These are phyloP conservation scores for Chaetomium sp. DNA, from an alignment of 2,329 filamentous ascomycete genomes.

Conservation along the genomic window DNA sequence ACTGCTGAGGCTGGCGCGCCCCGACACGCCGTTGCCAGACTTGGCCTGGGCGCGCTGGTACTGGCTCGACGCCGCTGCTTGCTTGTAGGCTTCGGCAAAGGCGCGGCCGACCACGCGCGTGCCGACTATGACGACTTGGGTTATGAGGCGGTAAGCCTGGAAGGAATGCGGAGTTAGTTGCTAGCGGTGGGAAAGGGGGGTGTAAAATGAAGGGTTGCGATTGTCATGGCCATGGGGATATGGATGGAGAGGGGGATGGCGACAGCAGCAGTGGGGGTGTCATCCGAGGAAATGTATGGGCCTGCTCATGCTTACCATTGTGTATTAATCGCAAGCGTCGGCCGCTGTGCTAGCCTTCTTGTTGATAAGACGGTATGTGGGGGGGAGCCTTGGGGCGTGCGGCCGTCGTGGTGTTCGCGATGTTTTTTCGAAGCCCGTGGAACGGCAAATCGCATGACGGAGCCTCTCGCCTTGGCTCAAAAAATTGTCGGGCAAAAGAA, in stretches of 20 bases:
- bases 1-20: slow-evolving; percentile 53
- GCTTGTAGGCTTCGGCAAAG: slow-evolving; percentile 91
- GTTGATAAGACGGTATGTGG: slow-evolving; percentile 4
- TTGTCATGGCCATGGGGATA: neutral
- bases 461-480: slow-evolving; percentile 21
- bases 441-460: slow-evolving; percentile 28
- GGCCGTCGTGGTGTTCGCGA: slow-evolving; percentile 18
- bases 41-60: slow-evolving; percentile 76
- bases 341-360: slow-evolving; percentile 23
- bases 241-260: neutral
- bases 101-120: slow-evolving; percentile 89
- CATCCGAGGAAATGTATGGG: neutral
- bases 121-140: slow-evolving; percentile 88
- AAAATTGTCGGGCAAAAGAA: slow-evolving; percentile 29
- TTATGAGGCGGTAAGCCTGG: slow-evolving; percentile 92
- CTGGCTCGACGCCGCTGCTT: slow-evolving; percentile 83
- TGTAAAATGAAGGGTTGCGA: neutral
- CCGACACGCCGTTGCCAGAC: slow-evolving; percentile 50
- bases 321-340: slow-evolving; percentile 24
- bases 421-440: slow-evolving; percentile 23
- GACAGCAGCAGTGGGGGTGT: neutral
- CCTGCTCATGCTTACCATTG: slow-evolving; percentile 30
- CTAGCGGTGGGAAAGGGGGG: neutral
- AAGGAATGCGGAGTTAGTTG: slow-evolving; percentile 6
- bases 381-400: slow-evolving; percentile 5